Conservation (phyloP, 2,329 filamentous ascomycete genomes). For the Tympanopsis confertula region DNA sequence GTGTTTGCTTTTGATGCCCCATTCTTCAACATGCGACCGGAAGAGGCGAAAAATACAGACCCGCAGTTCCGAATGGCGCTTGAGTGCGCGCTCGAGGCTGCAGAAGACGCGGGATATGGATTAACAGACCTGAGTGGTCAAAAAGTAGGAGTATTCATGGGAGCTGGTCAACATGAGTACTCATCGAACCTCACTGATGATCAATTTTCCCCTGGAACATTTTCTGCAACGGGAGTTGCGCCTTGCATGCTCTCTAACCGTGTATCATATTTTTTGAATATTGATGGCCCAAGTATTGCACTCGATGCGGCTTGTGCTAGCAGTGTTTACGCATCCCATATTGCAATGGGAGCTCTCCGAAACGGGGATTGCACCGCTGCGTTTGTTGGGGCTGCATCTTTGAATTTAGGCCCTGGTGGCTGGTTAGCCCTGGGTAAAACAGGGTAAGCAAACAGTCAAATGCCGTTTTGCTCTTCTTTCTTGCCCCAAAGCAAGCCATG, state of each 20-base stretch:
- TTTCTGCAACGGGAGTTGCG: background rate
- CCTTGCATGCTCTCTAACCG: constrained; percentile 4
- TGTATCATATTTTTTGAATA: constrained; percentile 10
- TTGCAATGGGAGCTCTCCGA: constrained; percentile 6
- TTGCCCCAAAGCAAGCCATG: too few relatives aligned
- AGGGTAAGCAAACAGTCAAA: constrained; percentile 3
- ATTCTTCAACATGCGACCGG: background rate
- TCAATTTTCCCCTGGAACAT: too few relatives aligned
- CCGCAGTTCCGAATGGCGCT: background rate
- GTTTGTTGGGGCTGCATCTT: constrained; percentile 6
- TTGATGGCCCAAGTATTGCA: constrained; percentile 5
- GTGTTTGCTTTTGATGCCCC: background rate
- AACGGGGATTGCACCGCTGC: constrained; percentile 7
- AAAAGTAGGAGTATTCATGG: too few relatives aligned
- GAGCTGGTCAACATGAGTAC: too few relatives aligned
- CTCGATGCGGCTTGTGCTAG: constrained; percentile 9
- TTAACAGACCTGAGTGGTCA: too few relatives aligned
- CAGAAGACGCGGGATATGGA: too few relatives aligned
- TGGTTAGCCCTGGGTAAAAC: constrained; percentile 7
- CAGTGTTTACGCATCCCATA: constrained; percentile 6
- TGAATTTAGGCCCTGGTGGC: constrained; percentile 6
- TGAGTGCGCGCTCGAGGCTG: background rate
- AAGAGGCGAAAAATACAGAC: background rate
- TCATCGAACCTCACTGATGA: too few relatives aligned
- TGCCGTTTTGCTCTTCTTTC: too few relatives aligned